Conservation (phyloP, 768 basidiomycete species). For the Cyathus striatus region DNA sequence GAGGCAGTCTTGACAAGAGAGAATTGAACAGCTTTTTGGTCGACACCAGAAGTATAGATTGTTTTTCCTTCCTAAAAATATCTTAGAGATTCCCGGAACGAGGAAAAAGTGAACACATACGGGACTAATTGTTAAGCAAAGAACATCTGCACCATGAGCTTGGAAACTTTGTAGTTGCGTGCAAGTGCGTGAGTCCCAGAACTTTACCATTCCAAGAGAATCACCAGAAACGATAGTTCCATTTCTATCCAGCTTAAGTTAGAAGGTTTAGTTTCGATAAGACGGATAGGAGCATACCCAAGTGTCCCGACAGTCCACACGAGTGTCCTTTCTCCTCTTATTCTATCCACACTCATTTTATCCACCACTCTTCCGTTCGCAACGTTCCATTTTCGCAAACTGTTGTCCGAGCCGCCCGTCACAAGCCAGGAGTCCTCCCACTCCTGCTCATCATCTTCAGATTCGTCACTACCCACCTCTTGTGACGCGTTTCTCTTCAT, state of each 20-base stretch:
- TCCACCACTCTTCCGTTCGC: slow-evolving; percentile 68
- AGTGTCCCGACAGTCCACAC: slow-evolving; percentile 93
- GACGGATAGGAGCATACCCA: slow-evolving; percentile 45
- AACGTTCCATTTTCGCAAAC: slow-evolving; percentile 88
- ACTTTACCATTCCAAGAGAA: slow-evolving; percentile 90
- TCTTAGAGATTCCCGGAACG: background rate
- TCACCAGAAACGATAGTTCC: slow-evolving; percentile 94
- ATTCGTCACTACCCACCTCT: slow-evolving; percentile 19
- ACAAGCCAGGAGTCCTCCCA: slow-evolving; percentile 89
- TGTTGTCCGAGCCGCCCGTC: slow-evolving; percentile 91
- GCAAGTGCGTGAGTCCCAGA: slow-evolving; percentile 92
- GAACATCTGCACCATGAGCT: slow-evolving; percentile 88
- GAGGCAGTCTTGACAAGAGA: slow-evolving; percentile 49
- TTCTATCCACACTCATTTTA: slow-evolving; percentile 83
- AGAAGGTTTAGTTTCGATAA: background rate
- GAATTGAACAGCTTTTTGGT: slow-evolving; percentile 78
- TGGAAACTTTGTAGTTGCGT: slow-evolving; percentile 86
- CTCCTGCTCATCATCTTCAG: slow-evolving; percentile 38
- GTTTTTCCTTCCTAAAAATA: slow-evolving; percentile 67
- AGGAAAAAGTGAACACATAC: slow-evolving; percentile 35
- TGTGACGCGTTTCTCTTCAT: slow-evolving; percentile 11
- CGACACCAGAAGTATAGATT: slow-evolving; percentile 82
- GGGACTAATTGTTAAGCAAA: slow-evolving; percentile 79
- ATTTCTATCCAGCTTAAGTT: slow-evolving; percentile 52
- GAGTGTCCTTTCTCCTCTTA: slow-evolving; percentile 79